Conservation (phyloP, 1,284 basidiomycete genomes). For the Boletus smithii region DNA sequence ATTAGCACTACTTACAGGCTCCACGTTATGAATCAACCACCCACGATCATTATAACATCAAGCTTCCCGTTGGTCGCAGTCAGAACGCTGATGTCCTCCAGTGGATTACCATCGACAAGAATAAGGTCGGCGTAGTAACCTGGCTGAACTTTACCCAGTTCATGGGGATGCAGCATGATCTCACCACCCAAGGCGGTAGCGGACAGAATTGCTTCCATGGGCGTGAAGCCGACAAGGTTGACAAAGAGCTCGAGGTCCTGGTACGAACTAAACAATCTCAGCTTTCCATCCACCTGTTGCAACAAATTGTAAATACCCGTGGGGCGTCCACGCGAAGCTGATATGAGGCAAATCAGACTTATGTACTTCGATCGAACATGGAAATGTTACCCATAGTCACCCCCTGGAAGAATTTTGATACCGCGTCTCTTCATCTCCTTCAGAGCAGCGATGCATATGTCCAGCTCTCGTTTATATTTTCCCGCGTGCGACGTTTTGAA, state of each 20-base stretch:
- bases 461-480: conserved; percentile 30
- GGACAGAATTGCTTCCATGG: conserved; percentile 38
- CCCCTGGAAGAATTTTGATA: conserved; percentile 33
- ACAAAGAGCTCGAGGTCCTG: conserved; percentile 38
- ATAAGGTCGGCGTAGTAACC: conserved; percentile 36
- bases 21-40: not conserved
- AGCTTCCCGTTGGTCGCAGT: conserved; percentile 30
- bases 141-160: conserved; percentile 37
- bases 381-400: conserved; percentile 31
- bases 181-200: conserved; percentile 38
- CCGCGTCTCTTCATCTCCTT: conserved; percentile 36
- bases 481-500: conserved; percentile 19
- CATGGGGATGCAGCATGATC: conserved; percentile 34
- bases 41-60: conserved; percentile 32
- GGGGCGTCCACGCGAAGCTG: conserved; percentile 38
- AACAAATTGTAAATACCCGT: conserved; percentile 19
- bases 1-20: conserved; percentile 8
- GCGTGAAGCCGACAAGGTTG: conserved; percentile 34
- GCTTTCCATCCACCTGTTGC: not conserved
- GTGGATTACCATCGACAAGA: conserved; percentile 34
- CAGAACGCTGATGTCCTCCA: conserved; percentile 34
- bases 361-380: not conserved
- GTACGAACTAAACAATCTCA: conserved; percentile 29
- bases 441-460: conserved; percentile 32
- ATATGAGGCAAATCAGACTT: not conserved